Conservation (phyloP, 805 yeast genomes). For the Scheffersomyces stipitis region DNA sequence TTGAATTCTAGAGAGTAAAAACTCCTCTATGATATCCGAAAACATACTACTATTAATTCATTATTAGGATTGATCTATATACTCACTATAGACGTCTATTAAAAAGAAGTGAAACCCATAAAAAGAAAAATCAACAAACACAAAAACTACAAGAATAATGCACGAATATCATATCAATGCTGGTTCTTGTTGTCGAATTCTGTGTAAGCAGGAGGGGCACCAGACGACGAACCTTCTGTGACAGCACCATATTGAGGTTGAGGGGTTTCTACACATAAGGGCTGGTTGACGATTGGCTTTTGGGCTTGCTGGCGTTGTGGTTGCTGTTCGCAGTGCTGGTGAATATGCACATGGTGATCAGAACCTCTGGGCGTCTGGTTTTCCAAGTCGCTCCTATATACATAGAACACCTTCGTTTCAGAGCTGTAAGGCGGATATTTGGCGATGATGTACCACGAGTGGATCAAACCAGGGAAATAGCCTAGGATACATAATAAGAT, state of each 20-base stretch:
- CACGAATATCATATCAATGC: too few species aligned
- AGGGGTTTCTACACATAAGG: slow-evolving; percentile 7
- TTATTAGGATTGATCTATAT: too few species aligned
- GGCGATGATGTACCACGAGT: slow-evolving; percentile 50
- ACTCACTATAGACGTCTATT: too few species aligned
- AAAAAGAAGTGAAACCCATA: too few species aligned
- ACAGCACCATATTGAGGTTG: slow-evolving; percentile 29
- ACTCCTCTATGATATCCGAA: too few species aligned
- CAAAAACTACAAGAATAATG: too few species aligned
- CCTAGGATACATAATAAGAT: slow-evolving; percentile 46
- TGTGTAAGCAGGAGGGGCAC: slow-evolving; percentile 33
- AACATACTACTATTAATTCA: too few species aligned
- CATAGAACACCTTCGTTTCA: slow-evolving; percentile 32
- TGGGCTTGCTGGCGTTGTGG: slow-evolving; percentile 6
- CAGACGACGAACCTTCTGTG: slow-evolving; percentile 15
- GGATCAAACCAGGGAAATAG: slow-evolving; percentile 51
- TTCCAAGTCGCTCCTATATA: slow-evolving; percentile 38
- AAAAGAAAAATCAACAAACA: too few species aligned
- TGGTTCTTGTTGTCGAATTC: slow-evolving; percentile 21
- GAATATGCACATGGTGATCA: slow-evolving; percentile 21
- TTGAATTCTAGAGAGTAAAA: too few species aligned
- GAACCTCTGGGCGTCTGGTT: slow-evolving; percentile 18
- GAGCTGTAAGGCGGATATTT: slow-evolving; percentile 41
- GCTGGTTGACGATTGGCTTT: slow-evolving; percentile 9
- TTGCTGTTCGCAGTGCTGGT: slow-evolving; percentile 19